Evolutionary conservation across 805 yeast genomes (phyloP).

Genomic region (Geotrichum ghanense): DNA sequence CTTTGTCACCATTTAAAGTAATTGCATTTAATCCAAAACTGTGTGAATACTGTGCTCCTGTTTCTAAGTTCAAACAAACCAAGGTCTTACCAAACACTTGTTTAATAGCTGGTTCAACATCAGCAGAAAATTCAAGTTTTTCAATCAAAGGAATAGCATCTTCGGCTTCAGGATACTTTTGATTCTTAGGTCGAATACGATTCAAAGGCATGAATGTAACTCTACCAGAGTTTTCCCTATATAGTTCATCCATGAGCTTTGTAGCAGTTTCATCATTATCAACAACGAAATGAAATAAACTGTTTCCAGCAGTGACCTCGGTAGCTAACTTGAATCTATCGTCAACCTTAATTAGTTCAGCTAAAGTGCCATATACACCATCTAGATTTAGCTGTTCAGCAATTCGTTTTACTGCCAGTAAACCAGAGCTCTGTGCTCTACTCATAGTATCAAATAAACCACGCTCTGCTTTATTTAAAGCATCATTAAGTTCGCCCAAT

Average conservation of each 20-base stretch:
- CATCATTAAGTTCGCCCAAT: constrained; percentile 42
- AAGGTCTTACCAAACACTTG: constrained; percentile 77
- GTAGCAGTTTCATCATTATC: constrained; percentile 80
- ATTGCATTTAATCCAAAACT: constrained; percentile 57
- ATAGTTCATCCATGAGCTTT: constrained; percentile 62
- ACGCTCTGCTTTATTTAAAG: constrained; percentile 46
- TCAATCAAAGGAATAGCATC: constrained; percentile 69
- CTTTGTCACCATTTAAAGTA: constrained; percentile 86
- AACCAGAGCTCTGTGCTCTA: constrained; percentile 33
- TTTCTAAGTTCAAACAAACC: constrained; percentile 57
- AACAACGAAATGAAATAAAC: constrained; percentile 81
- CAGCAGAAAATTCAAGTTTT: constrained; percentile 52
- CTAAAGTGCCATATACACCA: constrained; percentile 66
- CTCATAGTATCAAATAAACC: constrained; percentile 44
- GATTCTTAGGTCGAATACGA: constrained; percentile 36
- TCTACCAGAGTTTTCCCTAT: constrained; percentile 62
- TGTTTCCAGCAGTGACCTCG: constrained; percentile 80
- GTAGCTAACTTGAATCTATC: constrained; percentile 77
- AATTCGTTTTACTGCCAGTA: constrained; percentile 57
- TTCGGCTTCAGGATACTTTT: constrained; percentile 47
- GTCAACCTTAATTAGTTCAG: constrained; percentile 70
- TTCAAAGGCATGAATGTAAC: constrained; percentile 88
- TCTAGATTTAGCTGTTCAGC: constrained; percentile 44
- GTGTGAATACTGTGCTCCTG: constrained; percentile 58
- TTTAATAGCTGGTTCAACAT: constrained; percentile 52